A percentile compares a stretch with the other conserved stretches of the same genome.
phyloP scores from a whole-genome alignment of 495 filamentous ascomycete genomes.

The Clavariopsis aquatica region DNA sequence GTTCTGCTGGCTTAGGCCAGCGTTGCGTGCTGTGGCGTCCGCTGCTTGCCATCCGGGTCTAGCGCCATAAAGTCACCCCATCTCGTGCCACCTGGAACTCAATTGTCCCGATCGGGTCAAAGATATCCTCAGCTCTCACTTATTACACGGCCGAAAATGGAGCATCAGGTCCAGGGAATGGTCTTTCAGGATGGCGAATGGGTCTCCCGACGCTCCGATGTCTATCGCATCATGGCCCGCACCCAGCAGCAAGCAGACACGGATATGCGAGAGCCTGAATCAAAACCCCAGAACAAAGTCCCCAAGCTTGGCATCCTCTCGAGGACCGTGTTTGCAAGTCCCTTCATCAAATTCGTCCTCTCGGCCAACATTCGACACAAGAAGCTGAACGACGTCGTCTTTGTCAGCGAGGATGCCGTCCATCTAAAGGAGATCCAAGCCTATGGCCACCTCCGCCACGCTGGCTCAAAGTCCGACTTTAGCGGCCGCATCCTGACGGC shows the following conservation, averaged over 20 bases:
- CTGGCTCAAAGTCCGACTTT: constrained; percentile 74
- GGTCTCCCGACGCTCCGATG: constrained; percentile 54
- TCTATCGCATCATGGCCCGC: constrained; percentile 46
- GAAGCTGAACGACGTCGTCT: constrained; percentile 81
- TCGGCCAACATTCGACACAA: constrained; percentile 73
- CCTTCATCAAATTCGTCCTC: constrained; percentile 74
- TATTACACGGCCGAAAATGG: constrained; percentile 14
- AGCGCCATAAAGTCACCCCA: background rate
- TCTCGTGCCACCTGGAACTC: background rate
- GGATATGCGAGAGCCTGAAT: constrained; percentile 30
- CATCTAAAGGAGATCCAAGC: constrained; percentile 67
- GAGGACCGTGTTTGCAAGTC: constrained; percentile 72
- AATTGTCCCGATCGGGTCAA: background rate
- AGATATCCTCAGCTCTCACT: background rate
- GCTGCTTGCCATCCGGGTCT: background rate
- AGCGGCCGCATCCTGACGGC: constrained; percentile 68
- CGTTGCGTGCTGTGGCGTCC: background rate
- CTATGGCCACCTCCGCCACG: constrained; percentile 67
- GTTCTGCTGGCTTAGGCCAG: background rate
- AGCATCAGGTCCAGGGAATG: constrained; percentile 16
- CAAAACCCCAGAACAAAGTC: constrained; percentile 28
- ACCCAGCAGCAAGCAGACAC: constrained; percentile 35
- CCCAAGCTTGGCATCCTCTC: constrained; percentile 71
- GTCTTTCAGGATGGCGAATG: constrained; percentile 61
- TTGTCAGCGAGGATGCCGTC: constrained; percentile 72